Evolutionary conservation across 2,329 filamentous ascomycete genomes (phyloP), one percentile per base, ranked within the genome.

Genomic region (Trichoderma simmonsii): DNA sequence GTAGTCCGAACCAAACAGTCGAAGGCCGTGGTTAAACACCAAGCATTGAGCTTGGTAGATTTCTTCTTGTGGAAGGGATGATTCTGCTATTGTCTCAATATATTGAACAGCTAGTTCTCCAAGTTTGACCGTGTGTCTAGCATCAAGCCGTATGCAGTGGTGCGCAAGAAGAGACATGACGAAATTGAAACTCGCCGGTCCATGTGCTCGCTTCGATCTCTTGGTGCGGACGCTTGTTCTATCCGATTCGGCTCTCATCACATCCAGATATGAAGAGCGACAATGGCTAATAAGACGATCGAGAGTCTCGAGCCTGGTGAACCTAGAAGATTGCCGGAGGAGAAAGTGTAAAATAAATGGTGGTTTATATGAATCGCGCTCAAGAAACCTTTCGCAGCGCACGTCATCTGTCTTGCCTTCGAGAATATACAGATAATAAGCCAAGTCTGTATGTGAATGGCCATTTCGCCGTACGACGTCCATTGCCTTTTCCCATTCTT

Each of bases 71-170:
- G 70, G 63, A 6, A 72, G 61, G 4, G 70, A 54, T n/a, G 65
- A 66, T 6, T 73, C 61, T 36, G 75, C 59, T 21, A 77, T 73
- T 7, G 72, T 69, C 67, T 73, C 72, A 11, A 82, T 77, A n/a
- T 78, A 78, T 32, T 73, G 73, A 6, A 77, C 75, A 7, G 78
- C 76, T 9, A 76, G 64, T 1, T 77, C 75, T 2, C 79, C 80
- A 61, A 82, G 71, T 24, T 76, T 76, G n/a, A 79, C 72, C 14
- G 81, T 71, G 12, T 80, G 74, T 51, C 81, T 77, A 7, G 80
- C 79, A 67, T 82, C 81, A 39, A 81, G 68, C 9, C 79, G 76
- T 21, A 77, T 74, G 57, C 79, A 80, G 63, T 82, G 81, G 21
- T 75, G 70, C 24, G 76, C 75, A 9, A 82, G 74, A 14, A 78